Conservation (phyloP, 2,329 filamentous ascomycete species). For the Leptographium wingfieldii region DNA sequence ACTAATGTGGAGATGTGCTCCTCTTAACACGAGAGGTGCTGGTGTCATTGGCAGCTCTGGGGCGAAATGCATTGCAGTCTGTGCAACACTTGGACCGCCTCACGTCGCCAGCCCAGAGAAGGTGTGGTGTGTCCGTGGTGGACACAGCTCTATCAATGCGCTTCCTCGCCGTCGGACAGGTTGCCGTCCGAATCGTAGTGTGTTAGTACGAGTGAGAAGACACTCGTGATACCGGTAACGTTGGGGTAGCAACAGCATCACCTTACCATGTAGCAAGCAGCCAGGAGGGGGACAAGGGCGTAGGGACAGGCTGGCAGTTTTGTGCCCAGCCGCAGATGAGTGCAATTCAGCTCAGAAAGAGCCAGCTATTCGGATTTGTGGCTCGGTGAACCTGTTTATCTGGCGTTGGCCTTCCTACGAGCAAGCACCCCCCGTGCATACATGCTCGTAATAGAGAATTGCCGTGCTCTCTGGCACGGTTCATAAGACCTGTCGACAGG, state of each 20-base stretch:
- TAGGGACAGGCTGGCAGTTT: background rate
- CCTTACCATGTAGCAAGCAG: background rate
- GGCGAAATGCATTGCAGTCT: background rate
- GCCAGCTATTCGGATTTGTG: background rate
- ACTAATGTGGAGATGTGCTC: background rate
- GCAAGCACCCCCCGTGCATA: background rate
- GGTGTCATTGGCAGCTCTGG: background rate
- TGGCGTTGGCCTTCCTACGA: background rate
- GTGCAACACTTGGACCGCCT: background rate
- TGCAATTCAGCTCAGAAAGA: background rate
- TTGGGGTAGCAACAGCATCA: background rate
- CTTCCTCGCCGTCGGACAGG: background rate
- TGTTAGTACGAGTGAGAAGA: background rate
- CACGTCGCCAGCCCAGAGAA: background rate
- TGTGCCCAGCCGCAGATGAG: background rate
- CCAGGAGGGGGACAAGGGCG: background rate
- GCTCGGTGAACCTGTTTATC: background rate
- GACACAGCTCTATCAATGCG: background rate
- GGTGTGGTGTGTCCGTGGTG: background rate
- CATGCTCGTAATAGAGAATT: background rate
- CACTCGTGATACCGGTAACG: background rate
- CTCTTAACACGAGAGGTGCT: background rate
- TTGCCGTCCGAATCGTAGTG: background rate
- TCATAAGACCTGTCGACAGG: background rate
- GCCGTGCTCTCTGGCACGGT: background rate